Base-by-base conservation (phyloP, 2,329 filamentous ascomycete species). In the Zymoseptoria crescenta region DNA sequence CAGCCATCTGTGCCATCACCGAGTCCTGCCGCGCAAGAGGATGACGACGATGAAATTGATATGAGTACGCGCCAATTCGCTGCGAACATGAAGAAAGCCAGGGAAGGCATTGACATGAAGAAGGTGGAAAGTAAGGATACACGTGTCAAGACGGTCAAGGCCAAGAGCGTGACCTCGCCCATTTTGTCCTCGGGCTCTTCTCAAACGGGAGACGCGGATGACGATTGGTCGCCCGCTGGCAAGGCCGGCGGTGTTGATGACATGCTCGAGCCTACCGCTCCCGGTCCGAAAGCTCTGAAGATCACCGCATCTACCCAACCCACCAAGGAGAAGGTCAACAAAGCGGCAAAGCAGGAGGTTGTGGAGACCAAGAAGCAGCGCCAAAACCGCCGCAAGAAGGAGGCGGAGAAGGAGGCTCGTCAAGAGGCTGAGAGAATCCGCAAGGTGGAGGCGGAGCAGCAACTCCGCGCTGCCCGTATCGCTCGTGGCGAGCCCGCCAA, bases 301-400 rank as follows among this genome's bases (percentile, higher is more conserved):
- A 80, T 97, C 64, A 94, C 88, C 57, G 85, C 86, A 72, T 83
- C 75, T 69, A 82, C 76, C 72, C 84, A 81, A 76, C 76, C 77
- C 20, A 73, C 75, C 64, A 74, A 76, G 58, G 62, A 74, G 35
- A 74, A 81, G 71, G 83, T 87, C 76, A 79, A 83, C 62, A 86
- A 86, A 75, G 77, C 80, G 56, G 77, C 80, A 49, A 80, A 75
- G 58, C 72, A 83, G 64, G 81, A 83, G 54, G 56, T 55, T 10
- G 83, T 82, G 19, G 89, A 96, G 80, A 88, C 87, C 20, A 96
- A 96, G 87, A 96, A 96, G 81, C 90, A 96, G 79, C 87, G 91
- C 61, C 92, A 96, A 79, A 94, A 96, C 78, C 84, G 87, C 66
- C 85, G 88, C 79, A 96, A 96, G 84, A 86, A 83, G 45, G 91